These are phyloP conservation scores for Aspergillus pseudoviridinutans DNA, from an alignment of 2,329 filamentous ascomycete species.

Conservation along the genomic window DNA sequence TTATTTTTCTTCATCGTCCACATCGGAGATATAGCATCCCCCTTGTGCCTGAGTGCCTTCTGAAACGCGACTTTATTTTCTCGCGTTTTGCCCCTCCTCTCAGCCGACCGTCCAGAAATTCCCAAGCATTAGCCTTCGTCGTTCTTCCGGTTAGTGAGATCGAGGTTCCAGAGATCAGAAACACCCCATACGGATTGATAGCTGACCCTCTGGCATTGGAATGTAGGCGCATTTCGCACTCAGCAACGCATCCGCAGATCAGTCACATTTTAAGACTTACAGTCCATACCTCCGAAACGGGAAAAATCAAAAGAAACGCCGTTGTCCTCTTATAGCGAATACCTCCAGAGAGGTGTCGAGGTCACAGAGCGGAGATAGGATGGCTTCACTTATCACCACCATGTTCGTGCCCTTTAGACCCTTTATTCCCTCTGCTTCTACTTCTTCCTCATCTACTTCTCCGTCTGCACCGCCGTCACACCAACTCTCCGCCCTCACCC, in stretches of 20 bases:
- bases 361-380: slow-evolving; percentile 29
- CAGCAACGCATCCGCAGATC: slow-evolving; percentile 14
- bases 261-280: slow-evolving; percentile 1
- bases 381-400: slow-evolving; percentile 78
- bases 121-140: neutral
- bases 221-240: slow-evolving; percentile 19
- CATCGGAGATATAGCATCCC: neutral
- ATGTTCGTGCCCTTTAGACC: slow-evolving; percentile 59
- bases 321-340: slow-evolving; percentile 1
- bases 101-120: neutral
- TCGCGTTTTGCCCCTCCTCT: neutral
- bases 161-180: neutral
- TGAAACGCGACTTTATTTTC: neutral
- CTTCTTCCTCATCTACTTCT: slow-evolving; percentile 20
- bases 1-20: neutral
- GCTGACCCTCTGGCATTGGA: slow-evolving; percentile 16
- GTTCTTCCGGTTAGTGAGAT: neutral
- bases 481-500: slow-evolving; percentile 18
- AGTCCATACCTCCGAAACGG: slow-evolving; percentile 11
- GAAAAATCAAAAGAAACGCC: slow-evolving; percentile 13
- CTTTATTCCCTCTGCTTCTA: slow-evolving; percentile 27
- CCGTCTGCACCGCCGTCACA: slow-evolving; percentile 12
- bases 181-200: neutral
- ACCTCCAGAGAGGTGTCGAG: neutral
- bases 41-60: neutral